Base-by-base conservation (phyloP, 164 flowering plant genomes). In the Chimonanthus praecox region DNA sequence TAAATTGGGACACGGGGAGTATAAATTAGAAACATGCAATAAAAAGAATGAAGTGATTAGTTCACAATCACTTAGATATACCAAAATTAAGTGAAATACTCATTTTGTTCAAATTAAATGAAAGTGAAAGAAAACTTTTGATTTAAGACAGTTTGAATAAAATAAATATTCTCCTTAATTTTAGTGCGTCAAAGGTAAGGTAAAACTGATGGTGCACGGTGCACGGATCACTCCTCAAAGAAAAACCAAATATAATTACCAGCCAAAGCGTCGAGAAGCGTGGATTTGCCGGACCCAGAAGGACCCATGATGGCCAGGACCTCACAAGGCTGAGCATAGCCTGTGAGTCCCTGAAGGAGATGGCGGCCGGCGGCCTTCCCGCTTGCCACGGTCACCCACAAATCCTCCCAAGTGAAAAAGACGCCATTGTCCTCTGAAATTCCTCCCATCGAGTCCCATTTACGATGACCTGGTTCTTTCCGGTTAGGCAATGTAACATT, bases 231-330 rank as follows among this genome's bases (percentile, higher is more conserved):
- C 33, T 33, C 0, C 33, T 33, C 33, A 33, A 33, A 33, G 33
- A 33, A 1, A 33, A 33, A 33, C 33, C 33, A 33, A 33, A 33
- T 33, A 3, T 16, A 44, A 58, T 54, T 75, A 87, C 89, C 89
- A 70, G 89, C 89, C 20, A 87, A 75, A 4, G 88, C 80, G 61
- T 89, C 91, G 43, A 89, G 90, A 74, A 89, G 90, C 5, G 89
- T 89, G 5, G 94, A 84, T 58, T 89, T 89, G 80, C 94, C 94
- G 72, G 78, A 88, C 45, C 91, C 90, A 74, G 93, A 86, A 73
- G 93, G 93, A 68, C 93, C 93, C 90, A 89, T 89, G 16, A 89
- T 82, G 15, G 93, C 92, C 81, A 87, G 75, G 47, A 86, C 71
- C 77, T 87, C 80, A 8, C 89, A 86, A 0, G 93, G 89, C 4